Conservation (phyloP, 345 rosid species). For the Eucalyptus erythrocorys region DNA sequence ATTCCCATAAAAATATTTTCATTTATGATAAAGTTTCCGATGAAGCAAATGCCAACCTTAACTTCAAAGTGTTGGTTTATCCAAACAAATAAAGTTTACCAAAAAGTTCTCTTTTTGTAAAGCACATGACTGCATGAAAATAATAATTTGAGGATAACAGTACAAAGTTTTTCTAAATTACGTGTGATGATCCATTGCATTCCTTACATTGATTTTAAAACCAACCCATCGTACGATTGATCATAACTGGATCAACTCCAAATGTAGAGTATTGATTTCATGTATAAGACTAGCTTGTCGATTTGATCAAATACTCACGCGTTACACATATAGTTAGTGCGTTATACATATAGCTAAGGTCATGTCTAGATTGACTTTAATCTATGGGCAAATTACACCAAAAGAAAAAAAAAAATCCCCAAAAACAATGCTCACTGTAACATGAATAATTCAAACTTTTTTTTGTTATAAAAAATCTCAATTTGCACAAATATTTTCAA, state of each 20-base stretch:
- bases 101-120: not conserved
- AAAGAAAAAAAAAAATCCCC: too few relatives aligned
- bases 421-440: fast-evolving
- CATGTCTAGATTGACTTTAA: not conserved
- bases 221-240: not conserved
- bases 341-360: not conserved
- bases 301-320: not conserved
- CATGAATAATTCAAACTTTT: too few relatives aligned
- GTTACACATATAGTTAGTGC: not conserved
- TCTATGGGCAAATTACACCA: not conserved
- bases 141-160: fast-evolving
- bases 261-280: fast-evolving
- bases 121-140: not conserved
- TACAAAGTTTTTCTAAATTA: not conserved
- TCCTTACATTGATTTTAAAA: not conserved
- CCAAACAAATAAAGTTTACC: too few relatives aligned
- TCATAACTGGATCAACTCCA: fast-evolving
- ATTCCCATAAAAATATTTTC: not conserved
- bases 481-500: fast-evolving
- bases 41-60: not conserved
- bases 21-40: not conserved
- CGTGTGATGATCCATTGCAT: not conserved
- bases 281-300: not conserved
- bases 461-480: too few relatives aligned
- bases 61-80: not conserved